Conservation (phyloP, 345 rosid genomes). For the Physaria fendleri region DNA sequence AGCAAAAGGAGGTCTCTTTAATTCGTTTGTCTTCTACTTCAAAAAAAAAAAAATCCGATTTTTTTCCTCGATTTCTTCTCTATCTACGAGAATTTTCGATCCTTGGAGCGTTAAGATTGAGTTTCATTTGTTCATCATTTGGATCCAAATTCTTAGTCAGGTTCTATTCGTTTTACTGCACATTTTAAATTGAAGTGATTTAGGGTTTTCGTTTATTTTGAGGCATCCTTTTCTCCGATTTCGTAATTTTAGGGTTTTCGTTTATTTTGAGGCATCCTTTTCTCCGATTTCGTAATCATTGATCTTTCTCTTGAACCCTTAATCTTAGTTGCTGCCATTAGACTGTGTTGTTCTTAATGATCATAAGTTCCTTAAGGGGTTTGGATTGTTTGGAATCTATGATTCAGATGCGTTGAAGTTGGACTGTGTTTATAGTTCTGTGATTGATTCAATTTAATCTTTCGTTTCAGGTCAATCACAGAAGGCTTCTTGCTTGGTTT, state of each 20-base stretch:
- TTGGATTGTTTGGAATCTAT: conserved; percentile 1
- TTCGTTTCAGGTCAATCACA: conserved; percentile 21
- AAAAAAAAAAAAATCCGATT: background rate
- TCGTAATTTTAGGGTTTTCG: conserved; percentile 18
- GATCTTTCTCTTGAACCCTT: background rate
- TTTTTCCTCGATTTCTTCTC: background rate
- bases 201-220: background rate
- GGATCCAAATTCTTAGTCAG: background rate
- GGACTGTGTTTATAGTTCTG: conserved; percentile 8
- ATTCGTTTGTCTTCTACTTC: too few species aligned
- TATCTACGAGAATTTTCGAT: background rate
- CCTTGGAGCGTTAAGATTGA: background rate
- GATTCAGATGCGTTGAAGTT: conserved; percentile 4
- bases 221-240: background rate
- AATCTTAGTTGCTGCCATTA: background rate
- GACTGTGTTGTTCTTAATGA: background rate
- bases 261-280: background rate
- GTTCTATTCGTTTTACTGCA: background rate
- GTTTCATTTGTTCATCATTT: background rate
- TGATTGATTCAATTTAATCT: background rate
- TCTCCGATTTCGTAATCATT: background rate
- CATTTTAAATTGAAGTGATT: conserved; percentile 8
- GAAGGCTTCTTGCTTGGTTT: conserved; percentile 1
- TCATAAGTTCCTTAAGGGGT: background rate
- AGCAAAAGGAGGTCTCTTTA: too few species aligned